A percentile compares a stretch with the other conserved stretches of the same genome.
Evolutionary conservation across 768 basidiomycete genomes (phyloP).

Genomic region (Lentinula raphanica): DNA sequence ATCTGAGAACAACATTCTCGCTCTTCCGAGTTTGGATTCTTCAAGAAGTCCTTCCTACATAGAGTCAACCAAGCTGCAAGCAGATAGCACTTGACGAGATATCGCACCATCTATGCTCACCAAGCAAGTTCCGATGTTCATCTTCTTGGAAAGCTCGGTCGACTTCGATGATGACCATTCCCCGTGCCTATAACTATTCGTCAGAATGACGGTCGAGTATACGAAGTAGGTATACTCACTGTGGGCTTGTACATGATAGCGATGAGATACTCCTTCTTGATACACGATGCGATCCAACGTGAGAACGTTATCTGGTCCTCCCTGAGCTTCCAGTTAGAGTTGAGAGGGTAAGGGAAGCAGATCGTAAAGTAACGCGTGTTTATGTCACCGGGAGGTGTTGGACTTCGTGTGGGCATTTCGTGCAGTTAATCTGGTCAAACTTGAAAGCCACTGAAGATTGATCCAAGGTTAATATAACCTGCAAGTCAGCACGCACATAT

Average conservation of each 20-base stretch:
- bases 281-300: neutral
- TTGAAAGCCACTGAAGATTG: too few species aligned
- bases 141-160: neutral
- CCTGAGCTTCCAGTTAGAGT: neutral
- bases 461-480: too few species aligned
- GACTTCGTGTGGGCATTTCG: neutral
- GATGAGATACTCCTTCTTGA: neutral
- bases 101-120: neutral
- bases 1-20: neutral
- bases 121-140: neutral
- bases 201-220: neutral
- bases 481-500: too few species aligned
- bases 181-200: neutral
- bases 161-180: slow-evolving; percentile 3
- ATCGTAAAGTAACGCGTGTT: neutral
- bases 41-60: neutral
- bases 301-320: neutral
- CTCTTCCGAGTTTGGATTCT: neutral
- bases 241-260: slow-evolving; percentile 2
- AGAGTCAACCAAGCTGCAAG: neutral
- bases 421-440: too few species aligned
- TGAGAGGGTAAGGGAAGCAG: neutral
- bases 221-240: neutral
- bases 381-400: neutral
- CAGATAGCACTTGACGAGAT: neutral